These are phyloP conservation scores for Schwanniomyces yamadae DNA, from an alignment of 805 yeast species.

Conservation along the genomic window DNA sequence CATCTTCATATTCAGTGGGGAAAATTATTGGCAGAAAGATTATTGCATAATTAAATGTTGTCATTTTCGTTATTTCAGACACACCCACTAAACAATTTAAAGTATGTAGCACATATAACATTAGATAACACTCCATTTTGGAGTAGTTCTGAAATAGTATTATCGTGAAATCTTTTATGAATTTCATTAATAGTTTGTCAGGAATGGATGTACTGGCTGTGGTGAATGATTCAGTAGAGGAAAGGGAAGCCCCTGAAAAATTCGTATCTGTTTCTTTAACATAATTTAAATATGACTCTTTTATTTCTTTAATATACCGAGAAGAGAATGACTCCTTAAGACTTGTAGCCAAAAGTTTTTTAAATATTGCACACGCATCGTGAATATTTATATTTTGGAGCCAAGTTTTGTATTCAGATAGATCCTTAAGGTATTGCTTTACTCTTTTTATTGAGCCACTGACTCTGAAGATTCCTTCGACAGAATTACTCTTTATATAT, in stretches of 20 bases:
- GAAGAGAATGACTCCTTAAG: slow-evolving; percentile 9
- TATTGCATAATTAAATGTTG: slow-evolving; percentile 25
- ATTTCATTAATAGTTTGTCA: slow-evolving; percentile 2
- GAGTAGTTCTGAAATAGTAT: slow-evolving; percentile 10
- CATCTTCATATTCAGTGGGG: slow-evolving; percentile 12
- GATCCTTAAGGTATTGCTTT: slow-evolving; percentile 14
- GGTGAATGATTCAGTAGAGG: slow-evolving; percentile 5
- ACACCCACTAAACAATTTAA: slow-evolving; percentile 15
- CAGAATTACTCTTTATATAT: slow-evolving; percentile 16
- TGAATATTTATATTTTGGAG: slow-evolving; percentile 19
- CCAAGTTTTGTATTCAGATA: slow-evolving; percentile 17
- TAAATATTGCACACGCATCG: slow-evolving; percentile 28
- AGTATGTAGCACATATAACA: slow-evolving; percentile 17
- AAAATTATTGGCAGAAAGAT: slow-evolving; percentile 34
- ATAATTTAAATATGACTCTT: slow-evolving; percentile 2
- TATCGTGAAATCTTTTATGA: slow-evolving; percentile 2
- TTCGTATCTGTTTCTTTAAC: neutral
- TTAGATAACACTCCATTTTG: slow-evolving; percentile 14
- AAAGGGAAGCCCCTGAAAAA: slow-evolving; percentile 5
- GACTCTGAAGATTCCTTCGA: slow-evolving; percentile 31
- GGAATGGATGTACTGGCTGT: slow-evolving; percentile 7
- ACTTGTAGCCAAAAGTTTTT: slow-evolving; percentile 18
- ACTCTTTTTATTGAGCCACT: slow-evolving; percentile 30
- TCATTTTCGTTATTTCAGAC: slow-evolving; percentile 26
- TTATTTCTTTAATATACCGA: slow-evolving; percentile 7